Evolutionary conservation across 225 moss, liverwort and hornwort genomes (phyloP), one percentile per base, ranked within the genome.

Genomic region (Pseudoscleropodium purum): DNA sequence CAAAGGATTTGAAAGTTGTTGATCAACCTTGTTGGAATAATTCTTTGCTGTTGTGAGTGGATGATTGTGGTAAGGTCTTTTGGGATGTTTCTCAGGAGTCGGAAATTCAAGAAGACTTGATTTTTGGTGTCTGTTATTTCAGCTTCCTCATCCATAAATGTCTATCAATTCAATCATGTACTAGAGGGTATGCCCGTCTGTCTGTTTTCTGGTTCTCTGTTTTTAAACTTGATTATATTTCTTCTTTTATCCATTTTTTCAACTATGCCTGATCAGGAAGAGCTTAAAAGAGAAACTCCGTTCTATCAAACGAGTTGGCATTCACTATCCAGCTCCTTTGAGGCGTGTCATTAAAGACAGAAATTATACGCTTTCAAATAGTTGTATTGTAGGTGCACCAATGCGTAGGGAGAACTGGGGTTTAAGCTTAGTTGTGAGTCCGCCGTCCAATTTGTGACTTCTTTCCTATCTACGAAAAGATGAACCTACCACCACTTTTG

Each of bases 381-480:
- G 77, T 24, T 51, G 36, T 36, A 77, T 34, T 8, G 52, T 77
- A 14, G 52, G 34, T 77, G 77, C 54, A 54, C 36, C 23, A 37
- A 15, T 54, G 78, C 24, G 24, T 54, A 25, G 37, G 25, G 37
- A 56, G 14, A 79, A 25, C 25, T 56, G 24, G 54, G 37, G 37
- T 36, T 37, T 60, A 60, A 60, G 24, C 59, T 59, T 16, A 8
- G 15, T 8, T 78, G 15, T 36, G 74, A 74, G 52, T 21, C 21
- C 13, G 23, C 14, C 24, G 8, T 36, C 13, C 52, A 54, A 36
- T 52, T 34, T 77, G 34, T 51, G 31, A 72, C 5, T 69, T 12
- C 15, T 69, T n/a, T 13, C 0, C 19, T 25, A 72, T 8, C 25
- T 4, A 5, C 0, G 0, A 72, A 72, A 41, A 5, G 72, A 25